phyloP scores from a whole-genome alignment of 2,329 filamentous ascomycete species.

The Ceratocystis alfenasii region DNA sequence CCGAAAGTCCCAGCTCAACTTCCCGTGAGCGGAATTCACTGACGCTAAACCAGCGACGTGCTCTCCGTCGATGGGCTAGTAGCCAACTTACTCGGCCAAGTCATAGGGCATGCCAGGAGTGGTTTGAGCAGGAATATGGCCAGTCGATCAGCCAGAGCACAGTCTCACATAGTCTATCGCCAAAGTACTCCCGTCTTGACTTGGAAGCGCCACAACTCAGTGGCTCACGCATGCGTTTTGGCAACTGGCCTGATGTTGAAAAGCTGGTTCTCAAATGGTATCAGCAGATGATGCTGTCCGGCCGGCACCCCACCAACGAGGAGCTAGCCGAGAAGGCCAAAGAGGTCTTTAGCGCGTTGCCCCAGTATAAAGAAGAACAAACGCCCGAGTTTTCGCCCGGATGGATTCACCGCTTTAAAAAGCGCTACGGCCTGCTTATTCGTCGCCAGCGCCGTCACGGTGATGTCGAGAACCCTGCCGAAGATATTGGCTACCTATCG shows the following conservation, averaged over 20 bases:
- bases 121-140: conserved; percentile 47
- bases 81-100: conserved; percentile 44
- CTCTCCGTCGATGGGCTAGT: conserved; percentile 48
- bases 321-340: conserved; percentile 52
- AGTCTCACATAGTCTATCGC: conserved; percentile 49
- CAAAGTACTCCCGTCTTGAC: conserved; percentile 50
- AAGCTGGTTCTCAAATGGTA: conserved; percentile 46
- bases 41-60: conserved; percentile 50
- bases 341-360: conserved; percentile 44
- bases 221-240: conserved; percentile 50
- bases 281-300: conserved; percentile 39
- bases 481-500: conserved; percentile 48
- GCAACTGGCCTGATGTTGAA: conserved; percentile 53
- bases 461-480: conserved; percentile 38
- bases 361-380: conserved; percentile 48
- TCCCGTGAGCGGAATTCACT: conserved; percentile 45
- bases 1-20: conserved; percentile 21
- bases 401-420: conserved; percentile 55
- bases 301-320: conserved; percentile 49
- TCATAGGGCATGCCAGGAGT: conserved; percentile 52
- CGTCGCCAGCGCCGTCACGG: conserved; percentile 44
- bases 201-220: conserved; percentile 47
- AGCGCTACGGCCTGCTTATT: conserved; percentile 47
- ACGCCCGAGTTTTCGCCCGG: conserved; percentile 51
- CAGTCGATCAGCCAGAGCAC: conserved; percentile 52